Evolutionary conservation across 768 basidiomycete genomes (phyloP), one percentile per base, ranked within the genome.

Genomic region (Amanita muscaria): DNA sequence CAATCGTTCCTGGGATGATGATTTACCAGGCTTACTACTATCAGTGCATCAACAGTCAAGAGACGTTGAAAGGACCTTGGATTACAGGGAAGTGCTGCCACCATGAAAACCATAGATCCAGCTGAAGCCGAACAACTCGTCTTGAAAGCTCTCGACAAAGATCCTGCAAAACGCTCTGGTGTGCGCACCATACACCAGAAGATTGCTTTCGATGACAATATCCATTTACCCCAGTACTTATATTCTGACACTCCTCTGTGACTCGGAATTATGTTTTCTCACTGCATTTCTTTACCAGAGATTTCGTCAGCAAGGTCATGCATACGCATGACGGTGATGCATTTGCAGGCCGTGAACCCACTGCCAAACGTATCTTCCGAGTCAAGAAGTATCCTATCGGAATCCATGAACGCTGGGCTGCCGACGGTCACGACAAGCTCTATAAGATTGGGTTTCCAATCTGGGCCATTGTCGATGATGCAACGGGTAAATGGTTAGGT

Each of bases 351-450:
- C 44, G 53, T 9, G 58, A 62, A 32, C 64, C 61, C 1, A 48
- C 44, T 3, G 47, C 49, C 2, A 65, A 62, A 35, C 61, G 59
- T 24, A 47, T 62, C 5, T 41, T 51, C 23, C 33, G 53, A 8
- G 42, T 27, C 0, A 14, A 21, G 5, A 37, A 59, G 5, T 47
- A 48, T 4, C 30, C 48, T 1, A 40, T 64, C 31, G 64, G 65
- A 1, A 49, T 53, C 3, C 43, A 65, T 49, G 53, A 62, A 31
- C 54, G 58, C 19, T 67, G 65, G 62, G 54, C 52, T 38, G 58
- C 50, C 6, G 59, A 65, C 55, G 65, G 65, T 1, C 60, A 66
- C 42, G 60, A 64, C 45, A 66, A 66, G 44, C 52, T 66, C 2
- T 35, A 38, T 7, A 38, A 22, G 9, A 59, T 64, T 36, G 60